These are phyloP conservation scores for Morella rubra DNA, from an alignment of 306 rosid genomes.

Conservation along the genomic window DNA sequence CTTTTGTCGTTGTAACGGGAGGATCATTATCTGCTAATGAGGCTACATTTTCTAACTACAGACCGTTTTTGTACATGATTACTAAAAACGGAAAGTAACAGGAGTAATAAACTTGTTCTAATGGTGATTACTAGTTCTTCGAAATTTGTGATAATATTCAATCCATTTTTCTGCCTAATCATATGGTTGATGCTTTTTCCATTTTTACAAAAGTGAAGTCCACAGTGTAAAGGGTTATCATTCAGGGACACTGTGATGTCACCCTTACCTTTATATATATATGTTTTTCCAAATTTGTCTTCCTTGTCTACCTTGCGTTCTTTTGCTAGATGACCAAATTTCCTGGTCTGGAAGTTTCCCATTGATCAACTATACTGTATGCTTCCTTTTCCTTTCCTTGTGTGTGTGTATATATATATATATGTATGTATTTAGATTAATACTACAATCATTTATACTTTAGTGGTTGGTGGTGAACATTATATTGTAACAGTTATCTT, in stretches of 20 bases:
- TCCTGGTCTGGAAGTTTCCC: neutral
- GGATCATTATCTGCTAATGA: no score
- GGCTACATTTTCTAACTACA: no score
- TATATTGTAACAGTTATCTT: neutral
- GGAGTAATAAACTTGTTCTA: no score
- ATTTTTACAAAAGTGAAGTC: slow-evolving; percentile 44
- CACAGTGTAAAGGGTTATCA: slow-evolving; percentile 42
- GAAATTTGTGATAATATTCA: no score
- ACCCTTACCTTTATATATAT: slow-evolving; percentile 18
- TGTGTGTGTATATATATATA: no score
- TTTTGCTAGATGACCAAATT: no score
- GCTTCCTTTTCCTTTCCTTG: slow-evolving; percentile 20
- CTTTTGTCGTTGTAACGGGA: no score
- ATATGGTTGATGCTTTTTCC: no score
- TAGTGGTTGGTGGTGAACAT: neutral
- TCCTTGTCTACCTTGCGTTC: slow-evolving; percentile 1
- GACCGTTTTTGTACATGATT: no score
- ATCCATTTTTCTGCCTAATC: no score
- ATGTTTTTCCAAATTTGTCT: slow-evolving; percentile 7
- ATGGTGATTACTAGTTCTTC: no score
- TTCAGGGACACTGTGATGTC: neutral
- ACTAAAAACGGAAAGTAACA: no score
- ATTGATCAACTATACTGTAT: neutral
- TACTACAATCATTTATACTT: slow-evolving; percentile 3
- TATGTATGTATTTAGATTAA: neutral